Evolutionary conservation across 768 basidiomycete species (phyloP).

Genomic region (Lyophyllum semitale): DNA sequence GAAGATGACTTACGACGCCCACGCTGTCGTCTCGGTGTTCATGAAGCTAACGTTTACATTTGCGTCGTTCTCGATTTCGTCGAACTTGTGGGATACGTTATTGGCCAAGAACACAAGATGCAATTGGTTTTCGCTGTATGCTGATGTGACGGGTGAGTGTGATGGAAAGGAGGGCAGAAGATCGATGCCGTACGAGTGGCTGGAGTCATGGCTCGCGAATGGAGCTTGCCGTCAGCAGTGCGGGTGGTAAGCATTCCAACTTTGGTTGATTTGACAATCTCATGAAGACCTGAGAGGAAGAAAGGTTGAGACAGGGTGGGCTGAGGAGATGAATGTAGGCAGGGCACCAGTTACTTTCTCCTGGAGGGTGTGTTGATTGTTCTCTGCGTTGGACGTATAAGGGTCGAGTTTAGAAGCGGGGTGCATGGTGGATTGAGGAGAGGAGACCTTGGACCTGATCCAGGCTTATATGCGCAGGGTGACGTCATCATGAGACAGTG

Average conservation of each 20-base stretch:
- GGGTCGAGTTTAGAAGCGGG: conserved; percentile 59
- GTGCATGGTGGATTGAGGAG: conserved; percentile 13
- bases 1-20: conserved; percentile 57
- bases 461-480: conserved; percentile 20
- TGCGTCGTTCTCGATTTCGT: conserved; percentile 73
- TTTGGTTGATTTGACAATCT: conserved; percentile 61
- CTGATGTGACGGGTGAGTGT: conserved; percentile 29
- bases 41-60: conserved; percentile 84
- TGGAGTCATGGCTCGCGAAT: conserved; percentile 82
- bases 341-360: conserved; percentile 64
- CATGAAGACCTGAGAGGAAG: conserved; percentile 60
- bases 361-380: conserved; percentile 52
- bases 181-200: conserved; percentile 50
- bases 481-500: conserved; percentile 18
- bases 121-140: conserved; percentile 45
- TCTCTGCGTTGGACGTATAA: conserved; percentile 67
- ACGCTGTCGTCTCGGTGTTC: conserved; percentile 67
- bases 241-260: conserved; percentile 82
- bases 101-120: conserved; percentile 74
- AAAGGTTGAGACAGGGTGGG: not conserved
- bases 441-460: not conserved
- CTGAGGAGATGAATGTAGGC: not conserved
- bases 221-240: conserved; percentile 63
- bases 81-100: conserved; percentile 70
- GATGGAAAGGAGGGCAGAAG: not conserved